These are phyloP conservation scores for Solanum dulcamara DNA, from an alignment of 257 asterid species.

Conservation along the genomic window DNA sequence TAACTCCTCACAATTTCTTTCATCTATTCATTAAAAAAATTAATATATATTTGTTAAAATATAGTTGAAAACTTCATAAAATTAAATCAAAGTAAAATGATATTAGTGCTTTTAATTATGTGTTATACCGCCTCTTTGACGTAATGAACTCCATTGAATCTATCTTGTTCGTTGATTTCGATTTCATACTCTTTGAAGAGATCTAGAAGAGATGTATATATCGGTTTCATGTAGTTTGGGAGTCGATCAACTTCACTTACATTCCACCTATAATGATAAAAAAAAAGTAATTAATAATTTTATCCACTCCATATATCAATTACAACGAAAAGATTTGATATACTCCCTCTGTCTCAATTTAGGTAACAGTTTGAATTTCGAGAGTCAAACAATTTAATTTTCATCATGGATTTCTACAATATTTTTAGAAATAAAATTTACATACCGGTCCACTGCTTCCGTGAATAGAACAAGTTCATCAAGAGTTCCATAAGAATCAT, in stretches of 20 bases:
- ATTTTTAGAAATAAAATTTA: too few relatives aligned
- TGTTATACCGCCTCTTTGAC: not conserved
- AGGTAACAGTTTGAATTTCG: too few relatives aligned
- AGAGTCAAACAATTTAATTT: too few relatives aligned
- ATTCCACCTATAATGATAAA: not conserved
- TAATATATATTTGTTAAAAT: not conserved
- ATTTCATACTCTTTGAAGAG: not conserved
- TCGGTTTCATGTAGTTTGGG: not conserved
- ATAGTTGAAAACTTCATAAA: not conserved
- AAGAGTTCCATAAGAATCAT: constrained; percentile 12
- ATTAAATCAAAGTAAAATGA: not conserved
- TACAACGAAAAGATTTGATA: not conserved
- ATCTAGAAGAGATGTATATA: not conserved
- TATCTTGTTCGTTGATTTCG: not conserved
- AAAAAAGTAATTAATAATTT: not conserved
- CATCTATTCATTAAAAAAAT: not conserved
- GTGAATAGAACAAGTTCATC: constrained; percentile 3
- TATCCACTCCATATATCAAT: not conserved
- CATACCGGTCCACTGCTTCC: not conserved
- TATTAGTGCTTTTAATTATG: not conserved
- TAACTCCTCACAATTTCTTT: not conserved
- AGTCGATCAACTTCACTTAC: not conserved
- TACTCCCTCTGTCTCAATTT: not conserved
- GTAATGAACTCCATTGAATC: not conserved
- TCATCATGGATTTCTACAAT: too few relatives aligned